Percentiles rank a stretch among this genome's conserved stretches.
Conservation (phyloP, 2,329 filamentous ascomycete genomes). For the Stenocarpella maydis region DNA sequence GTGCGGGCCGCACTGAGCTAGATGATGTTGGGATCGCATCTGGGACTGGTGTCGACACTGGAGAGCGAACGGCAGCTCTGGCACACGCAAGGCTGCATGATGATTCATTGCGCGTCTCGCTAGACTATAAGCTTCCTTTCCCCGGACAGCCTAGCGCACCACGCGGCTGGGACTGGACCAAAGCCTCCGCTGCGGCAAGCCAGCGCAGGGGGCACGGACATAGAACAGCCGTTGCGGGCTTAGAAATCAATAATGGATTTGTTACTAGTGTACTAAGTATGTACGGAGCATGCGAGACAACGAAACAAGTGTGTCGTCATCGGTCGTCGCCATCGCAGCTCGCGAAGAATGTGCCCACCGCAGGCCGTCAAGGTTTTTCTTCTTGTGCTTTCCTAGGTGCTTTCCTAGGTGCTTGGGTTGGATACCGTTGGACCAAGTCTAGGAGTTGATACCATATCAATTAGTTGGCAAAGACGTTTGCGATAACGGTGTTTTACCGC, state of each 20-base stretch:
- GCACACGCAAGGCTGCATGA: too few relatives aligned
- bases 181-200: background rate
- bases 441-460: too few relatives aligned
- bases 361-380: background rate
- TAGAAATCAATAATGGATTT: slow-evolving; percentile 18
- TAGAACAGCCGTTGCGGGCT: background rate
- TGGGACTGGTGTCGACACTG: too few relatives aligned
- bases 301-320: slow-evolving; percentile 30
- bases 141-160: slow-evolving; percentile 18
- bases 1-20: background rate
- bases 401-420: background rate
- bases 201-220: too few relatives aligned
- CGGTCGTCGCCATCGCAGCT: slow-evolving; percentile 6
- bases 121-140: background rate
- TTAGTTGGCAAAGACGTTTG: background rate
- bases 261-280: too few relatives aligned
- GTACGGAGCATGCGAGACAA: slow-evolving; percentile 12
- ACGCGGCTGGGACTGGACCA: slow-evolving; percentile 3
- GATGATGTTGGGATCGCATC: too few relatives aligned
- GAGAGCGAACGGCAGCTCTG: background rate
- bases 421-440: background rate
- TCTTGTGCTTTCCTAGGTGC: too few relatives aligned
- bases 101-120: slow-evolving; percentile 8
- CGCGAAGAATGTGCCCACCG: background rate
- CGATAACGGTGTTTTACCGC: background rate